Evolutionary conservation across 2,329 filamentous ascomycete species (phyloP), one percentile per base, ranked within the genome.

Genomic region (Grosmannia clavigera): DNA sequence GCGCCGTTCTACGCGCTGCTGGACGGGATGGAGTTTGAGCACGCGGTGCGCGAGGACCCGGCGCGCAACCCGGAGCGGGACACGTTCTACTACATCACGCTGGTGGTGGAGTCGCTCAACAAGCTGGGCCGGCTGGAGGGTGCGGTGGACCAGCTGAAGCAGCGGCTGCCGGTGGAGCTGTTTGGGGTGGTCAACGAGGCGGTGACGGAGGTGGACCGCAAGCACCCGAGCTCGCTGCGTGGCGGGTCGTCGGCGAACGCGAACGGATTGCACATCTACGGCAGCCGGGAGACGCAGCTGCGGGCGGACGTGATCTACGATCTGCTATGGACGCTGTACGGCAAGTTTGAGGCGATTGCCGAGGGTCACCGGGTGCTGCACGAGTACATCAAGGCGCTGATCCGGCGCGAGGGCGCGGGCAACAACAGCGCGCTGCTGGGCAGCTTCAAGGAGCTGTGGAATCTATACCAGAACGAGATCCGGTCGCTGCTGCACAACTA

Each of bases 401-500:
- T 92, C 59, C 84, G 86, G 63, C 84, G 95, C 57, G 92, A 97
- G 69, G 88, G 87, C 5, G 77, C 78, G 19, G 72, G 84, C 71
- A 76, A 86, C 76, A 75, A 83, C 66, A 80, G 76, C 50, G 80
- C 82, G 0, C 79, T 97, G 57, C 86, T 90, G 6, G 86, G 90
- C 60, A 91, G 91, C 60, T 99, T 99, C 74, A 94, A 92, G 68
- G 94, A 97, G 73, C 76, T 99, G 50, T 99, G 95, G 95, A 96
- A 96, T 69, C 77, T 99, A 9, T 92, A 96, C 68, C 94, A 99
- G 70, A 97, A 95, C 72, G 94, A 99, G 78, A 97, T 99, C 65
- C 84, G 92, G 51, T 95, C 92, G 5, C 76, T 99, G 16, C 76
- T 99, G 61, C 94, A 97, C 72, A 95, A 96, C 70, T 97, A 99